Evolutionary conservation across 176 grass and related monocot genomes (phyloP).

Genomic region (Juncus effusus): DNA sequence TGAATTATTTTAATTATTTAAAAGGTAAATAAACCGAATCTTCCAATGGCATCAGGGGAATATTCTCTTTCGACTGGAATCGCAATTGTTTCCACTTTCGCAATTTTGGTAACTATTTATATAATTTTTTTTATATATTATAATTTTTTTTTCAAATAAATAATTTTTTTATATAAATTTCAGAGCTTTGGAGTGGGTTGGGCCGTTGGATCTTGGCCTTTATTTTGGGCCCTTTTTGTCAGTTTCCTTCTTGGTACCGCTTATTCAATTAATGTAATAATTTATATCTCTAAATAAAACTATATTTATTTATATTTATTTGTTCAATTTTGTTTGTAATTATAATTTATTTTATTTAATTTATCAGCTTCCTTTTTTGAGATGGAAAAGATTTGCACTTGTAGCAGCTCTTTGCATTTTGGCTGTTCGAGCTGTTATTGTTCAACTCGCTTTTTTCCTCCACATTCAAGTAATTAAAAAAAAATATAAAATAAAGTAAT

Average conservation of each 20-base stretch:
- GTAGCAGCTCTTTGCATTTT: constrained; percentile 90
- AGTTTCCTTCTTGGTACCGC: constrained; percentile 96
- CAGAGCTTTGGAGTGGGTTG: constrained; percentile 90
- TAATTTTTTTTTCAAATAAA: constrained; percentile 28
- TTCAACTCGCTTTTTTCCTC: constrained; percentile 95
- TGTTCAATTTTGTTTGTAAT: not conserved
- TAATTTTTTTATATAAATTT: constrained; percentile 28
- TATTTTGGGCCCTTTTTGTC: constrained; percentile 87
- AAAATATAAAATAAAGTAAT: not conserved
- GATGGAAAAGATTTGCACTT: constrained; percentile 96
- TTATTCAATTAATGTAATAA: constrained; percentile 89
- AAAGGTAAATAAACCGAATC: constrained; percentile 94
- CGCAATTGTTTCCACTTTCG: constrained; percentile 67
- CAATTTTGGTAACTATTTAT: constrained; percentile 52
- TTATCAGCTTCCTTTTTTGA: constrained; percentile 69
- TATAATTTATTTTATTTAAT: constrained; percentile 12
- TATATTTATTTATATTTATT: constrained; percentile 1
- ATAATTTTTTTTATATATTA: not conserved
- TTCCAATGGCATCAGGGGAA: constrained; percentile 94
- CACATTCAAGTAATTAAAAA: constrained; percentile 66
- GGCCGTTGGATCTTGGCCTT: constrained; percentile 62
- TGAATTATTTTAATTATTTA: constrained; percentile 17
- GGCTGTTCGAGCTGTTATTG: constrained; percentile 85
- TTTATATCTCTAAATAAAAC: not conserved
- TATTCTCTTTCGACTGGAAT: constrained; percentile 70